Conservation (phyloP, 257 asterid species). For the Verbascum thapsus region DNA sequence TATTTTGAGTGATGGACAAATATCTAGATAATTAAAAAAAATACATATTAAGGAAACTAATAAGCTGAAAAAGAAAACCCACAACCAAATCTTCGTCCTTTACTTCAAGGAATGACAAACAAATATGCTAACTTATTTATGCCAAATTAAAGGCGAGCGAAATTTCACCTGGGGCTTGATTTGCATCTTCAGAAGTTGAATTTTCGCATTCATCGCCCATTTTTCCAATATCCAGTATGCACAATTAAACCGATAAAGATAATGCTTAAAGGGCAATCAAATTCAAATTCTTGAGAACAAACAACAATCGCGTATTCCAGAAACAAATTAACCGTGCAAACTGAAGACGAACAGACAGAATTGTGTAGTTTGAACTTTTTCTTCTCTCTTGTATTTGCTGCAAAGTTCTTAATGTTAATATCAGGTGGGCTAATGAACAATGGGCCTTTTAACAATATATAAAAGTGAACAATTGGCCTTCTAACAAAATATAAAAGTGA, state of each 20-base stretch:
- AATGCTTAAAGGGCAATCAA: too few species aligned
- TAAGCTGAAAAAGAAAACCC: neutral
- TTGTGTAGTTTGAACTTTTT: too few species aligned
- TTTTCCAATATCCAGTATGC: conserved; percentile 12
- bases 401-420: too few species aligned
- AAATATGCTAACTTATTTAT: neutral
- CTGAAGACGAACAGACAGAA: neutral
- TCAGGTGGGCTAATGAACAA: too few species aligned
- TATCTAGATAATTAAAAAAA: neutral
- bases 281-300: conserved; percentile 1
- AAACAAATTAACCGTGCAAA: neutral
- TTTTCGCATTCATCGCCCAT: conserved; percentile 21
- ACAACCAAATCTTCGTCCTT: neutral
- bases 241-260: neutral
- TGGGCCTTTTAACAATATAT: too few species aligned
- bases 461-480: too few species aligned
- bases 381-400: too few species aligned
- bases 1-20: too few species aligned
- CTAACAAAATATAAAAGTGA: too few species aligned
- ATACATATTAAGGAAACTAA: neutral
- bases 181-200: conserved; percentile 34
- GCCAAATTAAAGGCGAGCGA: conserved; percentile 10
- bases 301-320: neutral
- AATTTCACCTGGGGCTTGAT: conserved; percentile 41
- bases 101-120: neutral